Conservation (phyloP, 1,139 yeast genomes). For the Magnusiomyces ingens region DNA sequence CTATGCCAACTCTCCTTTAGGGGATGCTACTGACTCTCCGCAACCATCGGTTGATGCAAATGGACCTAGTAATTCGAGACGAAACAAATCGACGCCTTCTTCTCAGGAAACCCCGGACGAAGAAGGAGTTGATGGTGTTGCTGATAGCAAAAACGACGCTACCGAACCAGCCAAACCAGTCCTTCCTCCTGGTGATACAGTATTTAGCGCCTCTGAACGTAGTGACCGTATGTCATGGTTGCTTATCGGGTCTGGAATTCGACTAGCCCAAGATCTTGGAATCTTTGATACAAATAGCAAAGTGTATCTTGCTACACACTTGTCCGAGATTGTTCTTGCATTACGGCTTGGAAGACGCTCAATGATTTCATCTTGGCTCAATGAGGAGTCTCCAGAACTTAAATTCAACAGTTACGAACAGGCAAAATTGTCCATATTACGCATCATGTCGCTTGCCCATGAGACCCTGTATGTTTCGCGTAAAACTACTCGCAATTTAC, state of each 20-base stretch:
- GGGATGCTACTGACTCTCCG: conserved; percentile 21
- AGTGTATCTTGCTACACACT: conserved; percentile 75
- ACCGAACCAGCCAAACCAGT: conserved; percentile 11
- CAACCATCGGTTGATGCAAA: not conserved
- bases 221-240: conserved; percentile 92
- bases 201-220: conserved; percentile 78
- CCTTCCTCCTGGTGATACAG: conserved; percentile 44
- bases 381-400: conserved; percentile 30
- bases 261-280: conserved; percentile 84
- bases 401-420: conserved; percentile 58
- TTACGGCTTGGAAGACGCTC: conserved; percentile 34
- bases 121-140: not conserved
- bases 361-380: conserved; percentile 31
- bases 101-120: conserved; percentile 6
- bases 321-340: conserved; percentile 58
- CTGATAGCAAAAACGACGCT: not conserved
- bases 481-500: conserved; percentile 32
- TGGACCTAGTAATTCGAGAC: conserved; percentile 14
- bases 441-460: conserved; percentile 75
- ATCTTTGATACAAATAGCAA: conserved; percentile 67
- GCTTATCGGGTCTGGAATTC: conserved; percentile 79
- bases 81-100: conserved; percentile 12
- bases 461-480: conserved; percentile 61
- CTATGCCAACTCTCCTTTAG: conserved; percentile 59
- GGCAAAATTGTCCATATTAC: conserved; percentile 73